Evolutionary conservation across 2,329 filamentous ascomycete genomes (phyloP).

Genomic region (Blastomyces emzantsi): DNA sequence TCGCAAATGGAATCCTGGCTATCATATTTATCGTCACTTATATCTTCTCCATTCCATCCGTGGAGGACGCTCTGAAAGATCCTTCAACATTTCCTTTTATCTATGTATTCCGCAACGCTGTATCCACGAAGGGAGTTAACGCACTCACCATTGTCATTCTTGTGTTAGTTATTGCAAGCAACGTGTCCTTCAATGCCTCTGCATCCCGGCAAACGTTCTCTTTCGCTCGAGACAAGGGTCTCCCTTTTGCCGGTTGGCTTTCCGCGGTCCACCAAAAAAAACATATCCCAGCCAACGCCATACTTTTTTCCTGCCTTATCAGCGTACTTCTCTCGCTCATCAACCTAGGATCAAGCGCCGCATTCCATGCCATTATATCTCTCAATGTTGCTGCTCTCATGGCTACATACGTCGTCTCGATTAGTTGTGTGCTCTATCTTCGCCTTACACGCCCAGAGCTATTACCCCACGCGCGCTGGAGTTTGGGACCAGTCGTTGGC

Average conservation of each 20-base stretch:
- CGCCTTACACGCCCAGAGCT: slow-evolving; percentile 33
- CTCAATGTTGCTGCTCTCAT: slow-evolving; percentile 33
- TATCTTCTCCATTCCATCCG: slow-evolving; percentile 30
- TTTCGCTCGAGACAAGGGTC: slow-evolving; percentile 28
- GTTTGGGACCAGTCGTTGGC: slow-evolving; percentile 34
- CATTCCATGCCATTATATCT: slow-evolving; percentile 36
- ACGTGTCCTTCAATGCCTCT: slow-evolving; percentile 40
- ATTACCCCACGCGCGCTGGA: slow-evolving; percentile 39
- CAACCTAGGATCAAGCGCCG: slow-evolving; percentile 35
- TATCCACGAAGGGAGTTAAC: slow-evolving; percentile 32
- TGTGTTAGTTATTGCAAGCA: slow-evolving; percentile 24
- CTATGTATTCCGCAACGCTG: slow-evolving; percentile 39
- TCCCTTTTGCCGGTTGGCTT: slow-evolving; percentile 26
- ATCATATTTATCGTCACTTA: slow-evolving; percentile 30
- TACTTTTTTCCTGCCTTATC: slow-evolving; percentile 23
- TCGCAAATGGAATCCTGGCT: slow-evolving; percentile 30
- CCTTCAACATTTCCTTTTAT: slow-evolving; percentile 33
- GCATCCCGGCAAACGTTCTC: slow-evolving; percentile 16
- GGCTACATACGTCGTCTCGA: slow-evolving; percentile 38
- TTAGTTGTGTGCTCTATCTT: slow-evolving; percentile 40
- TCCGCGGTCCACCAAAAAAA: slow-evolving; percentile 21
- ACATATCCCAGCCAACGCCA: slow-evolving; percentile 23
- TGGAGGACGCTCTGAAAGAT: slow-evolving; percentile 25
- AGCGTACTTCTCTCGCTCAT: slow-evolving; percentile 38
- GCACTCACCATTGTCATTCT: slow-evolving; percentile 27